Evolutionary conservation across 73 alveolate genomes (phyloP).

Genomic region (Blepharisma japonicum): DNA sequence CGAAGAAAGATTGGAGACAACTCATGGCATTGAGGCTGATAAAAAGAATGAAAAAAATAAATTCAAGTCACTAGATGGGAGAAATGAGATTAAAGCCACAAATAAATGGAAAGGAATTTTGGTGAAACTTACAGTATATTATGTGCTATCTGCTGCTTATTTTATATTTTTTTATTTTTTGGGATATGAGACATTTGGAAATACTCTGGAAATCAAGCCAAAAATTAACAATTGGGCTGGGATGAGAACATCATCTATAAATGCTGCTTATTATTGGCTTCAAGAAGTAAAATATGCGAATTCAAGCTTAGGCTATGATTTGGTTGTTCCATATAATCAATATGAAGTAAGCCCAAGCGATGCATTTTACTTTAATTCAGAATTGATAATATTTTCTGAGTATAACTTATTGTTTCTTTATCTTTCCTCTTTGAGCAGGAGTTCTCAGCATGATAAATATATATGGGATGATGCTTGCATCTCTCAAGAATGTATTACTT

Average conservation of each 20-base stretch:
- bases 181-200: neutral
- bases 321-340: neutral
- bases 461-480: neutral
- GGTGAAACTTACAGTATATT: neutral
- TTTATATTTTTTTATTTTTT: neutral
- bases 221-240: neutral
- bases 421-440: neutral
- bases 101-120: neutral
- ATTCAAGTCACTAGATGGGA: neutral
- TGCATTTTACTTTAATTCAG: neutral
- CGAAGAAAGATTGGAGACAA: neutral
- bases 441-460: neutral
- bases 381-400: neutral
- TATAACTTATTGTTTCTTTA: neutral
- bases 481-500: neutral
- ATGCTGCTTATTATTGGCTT: neutral
- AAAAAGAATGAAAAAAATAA: neutral
- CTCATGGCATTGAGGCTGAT: neutral
- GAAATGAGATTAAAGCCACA: neutral
- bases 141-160: neutral
- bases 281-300: conserved; percentile 2
- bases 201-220: neutral
- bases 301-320: neutral
- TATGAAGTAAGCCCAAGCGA: neutral
- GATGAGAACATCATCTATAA: neutral